phyloP scores from a whole-genome alignment of 108 stramenopile species.

The Nannochloropsis oceanica region DNA sequence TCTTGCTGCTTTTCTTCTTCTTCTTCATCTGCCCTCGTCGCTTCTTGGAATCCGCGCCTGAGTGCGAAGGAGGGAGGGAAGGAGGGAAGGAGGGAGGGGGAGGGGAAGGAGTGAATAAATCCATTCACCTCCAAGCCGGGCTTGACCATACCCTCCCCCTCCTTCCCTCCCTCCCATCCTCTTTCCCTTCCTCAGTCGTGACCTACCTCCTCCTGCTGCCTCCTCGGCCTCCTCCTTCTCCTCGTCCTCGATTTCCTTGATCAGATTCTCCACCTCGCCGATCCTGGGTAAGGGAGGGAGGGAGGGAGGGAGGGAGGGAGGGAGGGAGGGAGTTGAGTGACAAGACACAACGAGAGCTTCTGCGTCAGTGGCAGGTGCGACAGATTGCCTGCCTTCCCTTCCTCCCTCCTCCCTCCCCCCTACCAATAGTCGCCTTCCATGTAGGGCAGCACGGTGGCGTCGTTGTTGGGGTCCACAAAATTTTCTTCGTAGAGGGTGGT shows the following conservation, averaged over 20 bases:
- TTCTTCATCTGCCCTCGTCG: too few relatives aligned
- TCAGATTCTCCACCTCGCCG: constrained; percentile 91
- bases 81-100: not conserved
- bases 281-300: too few relatives aligned
- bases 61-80: not conserved
- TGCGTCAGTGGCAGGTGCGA: too few relatives aligned
- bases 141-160: too few relatives aligned
- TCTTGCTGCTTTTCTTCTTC: too few relatives aligned
- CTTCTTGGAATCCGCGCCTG: too few relatives aligned
- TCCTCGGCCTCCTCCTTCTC: constrained; percentile 19
- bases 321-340: too few relatives aligned
- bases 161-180: not conserved
- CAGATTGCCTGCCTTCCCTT: too few relatives aligned
- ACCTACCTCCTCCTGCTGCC: constrained; percentile 18
- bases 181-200: constrained; percentile 41
- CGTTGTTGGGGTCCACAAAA: constrained; percentile 41
- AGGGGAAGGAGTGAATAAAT: not conserved
- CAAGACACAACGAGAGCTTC: too few relatives aligned
- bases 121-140: not conserved
- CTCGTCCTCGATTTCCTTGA: constrained; percentile 77
- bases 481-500: constrained; percentile 88
- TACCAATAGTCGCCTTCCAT: constrained; percentile 98
- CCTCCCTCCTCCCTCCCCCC: too few relatives aligned
- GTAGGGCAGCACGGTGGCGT: constrained; percentile 69
- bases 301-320: too few relatives aligned